Percentiles rank a stretch among this genome's conserved stretches.
These are phyloP conservation scores for Pyrenophora teres DNA, from an alignment of 2,329 filamentous ascomycete species.

Conservation along the genomic window DNA sequence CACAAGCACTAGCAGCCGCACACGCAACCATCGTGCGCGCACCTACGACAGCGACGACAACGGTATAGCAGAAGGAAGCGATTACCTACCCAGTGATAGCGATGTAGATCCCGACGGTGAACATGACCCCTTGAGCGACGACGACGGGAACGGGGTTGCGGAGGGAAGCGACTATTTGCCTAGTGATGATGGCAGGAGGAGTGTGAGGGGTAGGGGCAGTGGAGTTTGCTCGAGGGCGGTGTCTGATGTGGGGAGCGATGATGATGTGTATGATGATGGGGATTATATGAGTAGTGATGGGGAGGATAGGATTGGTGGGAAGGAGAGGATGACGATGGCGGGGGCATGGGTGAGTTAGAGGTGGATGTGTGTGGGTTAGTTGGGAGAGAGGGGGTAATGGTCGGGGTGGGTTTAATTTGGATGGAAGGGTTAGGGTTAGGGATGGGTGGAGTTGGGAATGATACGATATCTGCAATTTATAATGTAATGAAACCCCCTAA, in stretches of 20 bases:
- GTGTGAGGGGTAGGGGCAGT: background rate
- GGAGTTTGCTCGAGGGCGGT: background rate
- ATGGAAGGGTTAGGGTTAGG: too few relatives aligned
- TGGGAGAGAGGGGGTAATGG: too few relatives aligned
- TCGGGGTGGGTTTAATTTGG: too few relatives aligned
- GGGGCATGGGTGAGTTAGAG: background rate
- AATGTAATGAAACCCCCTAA: too few relatives aligned
- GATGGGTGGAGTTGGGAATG: too few relatives aligned
- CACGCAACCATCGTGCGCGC: too few relatives aligned
- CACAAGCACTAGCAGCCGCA: too few relatives aligned
- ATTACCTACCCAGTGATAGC: slow-evolving; percentile 2
- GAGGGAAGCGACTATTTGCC: background rate
- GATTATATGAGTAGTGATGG: slow-evolving; percentile 1
- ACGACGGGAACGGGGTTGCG: background rate
- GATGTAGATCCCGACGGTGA: slow-evolving; percentile 1
- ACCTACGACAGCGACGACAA: slow-evolving; percentile 2
- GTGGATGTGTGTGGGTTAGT: too few relatives aligned
- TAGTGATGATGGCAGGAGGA: background rate
- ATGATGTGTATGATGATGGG: background rate
- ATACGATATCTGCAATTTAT: too few relatives aligned
- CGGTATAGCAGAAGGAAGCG: slow-evolving; percentile 4
- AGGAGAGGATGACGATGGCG: background rate
- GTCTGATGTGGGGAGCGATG: background rate
- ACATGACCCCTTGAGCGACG: slow-evolving; percentile 2
- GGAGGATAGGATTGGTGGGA: background rate